phyloP scores from a whole-genome alignment of 2,329 filamentous ascomycete species.

The Pseudocercospora pini-densiflorae region DNA sequence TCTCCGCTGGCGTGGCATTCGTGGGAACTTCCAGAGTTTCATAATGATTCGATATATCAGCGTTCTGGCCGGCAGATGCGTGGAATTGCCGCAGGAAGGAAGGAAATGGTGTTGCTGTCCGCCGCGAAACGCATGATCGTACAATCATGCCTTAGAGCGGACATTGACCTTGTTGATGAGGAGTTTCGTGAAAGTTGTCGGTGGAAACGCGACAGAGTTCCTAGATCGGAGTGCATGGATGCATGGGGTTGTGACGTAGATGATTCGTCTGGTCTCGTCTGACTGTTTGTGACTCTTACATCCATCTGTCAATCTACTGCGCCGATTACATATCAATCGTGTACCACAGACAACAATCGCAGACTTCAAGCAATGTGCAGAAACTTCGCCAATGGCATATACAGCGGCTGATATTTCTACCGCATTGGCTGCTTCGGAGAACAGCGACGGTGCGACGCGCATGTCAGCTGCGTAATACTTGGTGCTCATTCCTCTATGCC shows the following conservation, averaged over 20 bases:
- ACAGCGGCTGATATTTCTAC: neutral
- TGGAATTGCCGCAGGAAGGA: constrained; percentile 29
- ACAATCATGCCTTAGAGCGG: constrained; percentile 37
- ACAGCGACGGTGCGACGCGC: neutral
- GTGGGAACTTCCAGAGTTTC: constrained; percentile 75
- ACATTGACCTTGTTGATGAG: constrained; percentile 25
- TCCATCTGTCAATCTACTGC: too few relatives aligned
- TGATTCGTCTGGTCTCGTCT: neutral
- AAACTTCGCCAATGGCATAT: neutral
- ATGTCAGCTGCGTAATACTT: neutral
- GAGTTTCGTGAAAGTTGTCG: neutral
- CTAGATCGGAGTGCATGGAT: neutral
- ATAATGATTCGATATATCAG: constrained; percentile 69
- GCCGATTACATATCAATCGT: too few relatives aligned
- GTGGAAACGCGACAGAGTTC: neutral
- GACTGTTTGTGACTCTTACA: neutral
- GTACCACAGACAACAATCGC: neutral
- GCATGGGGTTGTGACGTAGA: neutral
- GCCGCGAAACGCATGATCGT: constrained; percentile 36
- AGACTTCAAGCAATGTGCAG: neutral
- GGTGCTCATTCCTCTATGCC: neutral
- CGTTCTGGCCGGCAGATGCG: constrained; percentile 21
- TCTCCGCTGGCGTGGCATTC: constrained; percentile 72
- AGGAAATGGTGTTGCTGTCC: constrained; percentile 29
- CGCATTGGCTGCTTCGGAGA: neutral